phyloP scores from a whole-genome alignment of 805 yeast species.

The Kodamaea kaohsiungensis region DNA sequence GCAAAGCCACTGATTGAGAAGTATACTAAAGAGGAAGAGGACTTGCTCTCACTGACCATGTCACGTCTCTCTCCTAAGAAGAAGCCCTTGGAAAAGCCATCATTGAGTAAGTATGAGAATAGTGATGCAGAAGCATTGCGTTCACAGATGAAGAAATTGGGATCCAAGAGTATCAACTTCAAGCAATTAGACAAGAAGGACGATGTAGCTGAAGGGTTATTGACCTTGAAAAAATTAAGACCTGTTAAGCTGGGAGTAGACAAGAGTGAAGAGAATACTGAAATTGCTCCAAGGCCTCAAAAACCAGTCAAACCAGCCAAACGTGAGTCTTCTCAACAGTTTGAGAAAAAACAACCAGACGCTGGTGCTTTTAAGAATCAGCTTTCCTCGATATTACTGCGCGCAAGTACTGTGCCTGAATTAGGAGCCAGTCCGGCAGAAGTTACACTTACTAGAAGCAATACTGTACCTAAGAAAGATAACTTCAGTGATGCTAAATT shows the following conservation, averaged over 20 bases:
- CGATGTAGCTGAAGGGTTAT: conserved; percentile 18
- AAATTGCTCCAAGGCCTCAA: not conserved
- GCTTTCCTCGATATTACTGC: conserved; percentile 26
- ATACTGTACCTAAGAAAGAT: conserved; percentile 3
- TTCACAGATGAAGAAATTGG: conserved; percentile 27
- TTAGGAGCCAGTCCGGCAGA: conserved; percentile 2
- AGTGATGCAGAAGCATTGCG: conserved; percentile 25
- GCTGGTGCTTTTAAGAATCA: conserved; percentile 19
- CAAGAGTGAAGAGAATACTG: conserved; percentile 2
- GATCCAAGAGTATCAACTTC: conserved; percentile 7
- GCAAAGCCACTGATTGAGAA: conserved; percentile 8
- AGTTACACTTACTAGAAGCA: conserved; percentile 2
- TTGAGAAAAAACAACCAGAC: not conserved
- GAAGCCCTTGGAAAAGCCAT: conserved; percentile 15
- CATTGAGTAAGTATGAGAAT: conserved; percentile 20
- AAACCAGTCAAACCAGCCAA: not conserved
- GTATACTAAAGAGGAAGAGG: conserved; percentile 16
- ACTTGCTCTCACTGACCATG: conserved; percentile 12
- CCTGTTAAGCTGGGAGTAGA: conserved; percentile 13
- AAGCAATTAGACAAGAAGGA: conserved; percentile 10
- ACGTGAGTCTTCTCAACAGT: not conserved
- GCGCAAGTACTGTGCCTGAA: conserved; percentile 30
- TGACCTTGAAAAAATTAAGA: conserved; percentile 14
- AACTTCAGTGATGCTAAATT: conserved; percentile 25
- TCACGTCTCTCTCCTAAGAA: conserved; percentile 10